These are phyloP conservation scores for Globisporangium polare DNA, from an alignment of 352 stramenopile species.

Conservation along the genomic window DNA sequence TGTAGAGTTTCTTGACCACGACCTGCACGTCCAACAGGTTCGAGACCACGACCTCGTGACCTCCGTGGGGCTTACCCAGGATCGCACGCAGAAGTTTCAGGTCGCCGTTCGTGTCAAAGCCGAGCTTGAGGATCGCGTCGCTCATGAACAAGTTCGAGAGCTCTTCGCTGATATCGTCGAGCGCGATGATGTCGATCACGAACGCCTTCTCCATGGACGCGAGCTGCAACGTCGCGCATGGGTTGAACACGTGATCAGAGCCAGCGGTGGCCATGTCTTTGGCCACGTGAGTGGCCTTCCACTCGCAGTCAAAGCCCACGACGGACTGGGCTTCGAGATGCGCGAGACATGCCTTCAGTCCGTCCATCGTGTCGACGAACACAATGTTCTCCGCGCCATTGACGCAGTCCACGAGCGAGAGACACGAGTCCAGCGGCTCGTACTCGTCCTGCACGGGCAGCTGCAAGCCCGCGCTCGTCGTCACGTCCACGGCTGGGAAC, in stretches of 20 bases:
- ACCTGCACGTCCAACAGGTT: constrained; percentile 56
- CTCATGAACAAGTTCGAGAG: constrained; percentile 42
- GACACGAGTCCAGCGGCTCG: constrained; percentile 31
- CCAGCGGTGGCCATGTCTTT: not conserved
- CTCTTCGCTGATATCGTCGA: constrained; percentile 27
- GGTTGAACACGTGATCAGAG: constrained; percentile 14
- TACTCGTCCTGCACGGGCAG: constrained; percentile 42
- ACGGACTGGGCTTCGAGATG: constrained; percentile 39
- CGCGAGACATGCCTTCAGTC: constrained; percentile 29
- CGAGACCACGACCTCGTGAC: constrained; percentile 32
- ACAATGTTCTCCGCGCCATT: constrained; percentile 34
- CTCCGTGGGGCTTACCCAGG: constrained; percentile 18
- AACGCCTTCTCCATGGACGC: constrained; percentile 54
- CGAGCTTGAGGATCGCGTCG: constrained; percentile 57
- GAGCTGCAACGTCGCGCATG: constrained; percentile 64
- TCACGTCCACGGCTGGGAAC: constrained; percentile 51
- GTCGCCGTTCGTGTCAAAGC: constrained; percentile 67
- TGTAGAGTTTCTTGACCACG: constrained; percentile 34
- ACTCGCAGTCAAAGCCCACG: constrained; percentile 80
- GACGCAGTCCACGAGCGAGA: constrained; percentile 44
- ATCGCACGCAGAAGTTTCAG: constrained; percentile 52
- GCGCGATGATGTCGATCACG: constrained; percentile 59
- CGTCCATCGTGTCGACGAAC: constrained; percentile 51
- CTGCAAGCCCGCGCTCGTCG: constrained; percentile 7
- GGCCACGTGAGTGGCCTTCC: constrained; percentile 48